These are phyloP conservation scores for Saturnispora saitoi DNA, from an alignment of 805 yeast species.

Conservation along the genomic window DNA sequence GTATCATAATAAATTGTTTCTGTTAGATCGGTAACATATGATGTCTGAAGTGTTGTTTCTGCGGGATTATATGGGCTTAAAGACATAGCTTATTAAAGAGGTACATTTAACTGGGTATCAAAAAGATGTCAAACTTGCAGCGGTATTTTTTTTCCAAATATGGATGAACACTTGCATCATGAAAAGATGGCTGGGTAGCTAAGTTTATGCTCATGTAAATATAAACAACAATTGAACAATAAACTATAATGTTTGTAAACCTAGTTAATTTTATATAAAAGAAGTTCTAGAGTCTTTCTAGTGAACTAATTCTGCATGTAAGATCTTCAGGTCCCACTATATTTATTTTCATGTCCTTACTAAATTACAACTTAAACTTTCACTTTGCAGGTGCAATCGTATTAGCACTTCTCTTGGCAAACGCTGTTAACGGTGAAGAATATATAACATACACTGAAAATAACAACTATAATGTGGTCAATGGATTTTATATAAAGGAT, in stretches of 20 bases:
- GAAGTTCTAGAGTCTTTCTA: too few relatives aligned
- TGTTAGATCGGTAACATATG: neutral
- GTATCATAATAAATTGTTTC: neutral
- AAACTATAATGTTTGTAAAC: too few relatives aligned
- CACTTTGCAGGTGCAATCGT: neutral
- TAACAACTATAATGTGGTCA: constrained; percentile 9
- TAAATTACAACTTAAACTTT: neutral
- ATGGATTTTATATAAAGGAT: constrained; percentile 5
- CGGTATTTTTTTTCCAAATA: neutral
- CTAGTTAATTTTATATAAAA: too few relatives aligned
- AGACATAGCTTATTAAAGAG: neutral
- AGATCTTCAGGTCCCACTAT: too few relatives aligned
- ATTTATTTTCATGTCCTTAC: neutral
- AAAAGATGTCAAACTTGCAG: too few relatives aligned
- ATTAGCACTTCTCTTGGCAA: neutral
- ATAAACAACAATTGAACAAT: neutral
- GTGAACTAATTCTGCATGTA: too few relatives aligned
- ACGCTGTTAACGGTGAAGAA: neutral
- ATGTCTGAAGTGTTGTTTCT: neutral
- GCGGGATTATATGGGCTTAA: neutral
- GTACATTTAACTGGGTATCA: too few relatives aligned
- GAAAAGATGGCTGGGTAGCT: neutral
- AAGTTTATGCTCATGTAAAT: neutral
- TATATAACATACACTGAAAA: constrained; percentile 2
- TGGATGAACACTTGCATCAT: too few relatives aligned